A percentile compares a stretch with the other conserved stretches of the same genome.
Evolutionary conservation across 768 basidiomycete genomes (phyloP).

Genomic region (Russula vinacea): DNA sequence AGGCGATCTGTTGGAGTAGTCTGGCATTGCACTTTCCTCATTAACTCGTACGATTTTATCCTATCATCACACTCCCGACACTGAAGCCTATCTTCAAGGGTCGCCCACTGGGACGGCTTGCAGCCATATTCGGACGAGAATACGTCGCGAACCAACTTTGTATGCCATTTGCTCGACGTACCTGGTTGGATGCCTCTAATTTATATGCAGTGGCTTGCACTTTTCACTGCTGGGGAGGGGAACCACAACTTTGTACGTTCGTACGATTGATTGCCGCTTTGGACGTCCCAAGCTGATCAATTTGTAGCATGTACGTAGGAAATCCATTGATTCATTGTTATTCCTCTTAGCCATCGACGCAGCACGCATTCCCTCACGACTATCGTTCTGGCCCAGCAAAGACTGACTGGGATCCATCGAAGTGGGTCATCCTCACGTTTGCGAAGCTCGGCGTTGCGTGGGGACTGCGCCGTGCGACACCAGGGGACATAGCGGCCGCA

Average conservation of each 20-base stretch:
- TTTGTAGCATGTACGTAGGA: conserved; percentile 45
- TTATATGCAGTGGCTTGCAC: conserved; percentile 52
- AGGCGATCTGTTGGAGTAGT: conserved; percentile 38
- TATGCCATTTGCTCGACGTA: conserved; percentile 36
- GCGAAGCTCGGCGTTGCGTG: conserved; percentile 47
- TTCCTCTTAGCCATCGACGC: conserved; percentile 12
- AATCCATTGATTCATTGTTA: background rate
- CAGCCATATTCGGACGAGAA: conserved; percentile 81
- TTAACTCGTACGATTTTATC: conserved; percentile 55
- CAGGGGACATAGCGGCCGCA: conserved; percentile 50
- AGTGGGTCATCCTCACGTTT: conserved; percentile 66
- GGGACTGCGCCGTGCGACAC: conserved; percentile 49
- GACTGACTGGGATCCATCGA: conserved; percentile 76
- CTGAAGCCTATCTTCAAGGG: conserved; percentile 36
- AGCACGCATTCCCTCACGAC: conserved; percentile 79
- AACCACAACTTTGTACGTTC: conserved; percentile 68
- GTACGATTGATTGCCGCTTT: background rate
- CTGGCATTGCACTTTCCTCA: conserved; percentile 70
- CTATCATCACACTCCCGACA: background rate
- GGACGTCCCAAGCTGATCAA: background rate
- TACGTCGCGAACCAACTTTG: conserved; percentile 70
- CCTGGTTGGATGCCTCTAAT: background rate
- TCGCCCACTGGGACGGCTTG: conserved; percentile 79
- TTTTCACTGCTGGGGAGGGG: conserved; percentile 73
- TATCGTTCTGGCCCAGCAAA: conserved; percentile 63